A percentile compares a stretch with the other conserved stretches of the same genome.
phyloP scores from a whole-genome alignment of 169 alveolate species.

The Perkinsus olseni region DNA sequence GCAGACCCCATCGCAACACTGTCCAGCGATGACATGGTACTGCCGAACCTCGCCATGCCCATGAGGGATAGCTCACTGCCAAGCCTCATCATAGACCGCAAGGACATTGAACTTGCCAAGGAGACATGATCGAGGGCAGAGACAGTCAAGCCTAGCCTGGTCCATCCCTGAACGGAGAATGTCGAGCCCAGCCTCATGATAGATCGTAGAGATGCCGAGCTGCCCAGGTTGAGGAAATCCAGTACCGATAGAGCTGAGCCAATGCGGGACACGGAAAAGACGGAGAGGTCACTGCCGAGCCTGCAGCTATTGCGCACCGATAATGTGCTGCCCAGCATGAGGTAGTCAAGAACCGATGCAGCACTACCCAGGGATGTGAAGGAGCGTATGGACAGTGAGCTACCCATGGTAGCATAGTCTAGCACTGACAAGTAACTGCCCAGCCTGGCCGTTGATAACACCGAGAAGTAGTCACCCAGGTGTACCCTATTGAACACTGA shows the following conservation, averaged over 20 bases:
- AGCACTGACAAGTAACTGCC: neutral
- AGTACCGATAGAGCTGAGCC: neutral
- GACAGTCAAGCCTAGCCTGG: neutral
- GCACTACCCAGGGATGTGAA: neutral
- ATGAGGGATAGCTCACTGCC: neutral
- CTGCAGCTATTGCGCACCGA: neutral
- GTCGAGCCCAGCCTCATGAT: neutral
- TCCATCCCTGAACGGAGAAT: neutral
- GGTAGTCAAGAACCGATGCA: neutral
- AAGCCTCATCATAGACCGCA: neutral
- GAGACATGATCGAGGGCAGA: neutral
- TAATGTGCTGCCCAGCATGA: neutral
- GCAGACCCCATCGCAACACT: neutral
- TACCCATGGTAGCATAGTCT: neutral
- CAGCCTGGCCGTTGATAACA: neutral
- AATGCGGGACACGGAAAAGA: neutral
- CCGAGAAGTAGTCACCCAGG: neutral
- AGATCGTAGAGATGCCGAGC: neutral
- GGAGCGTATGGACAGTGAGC: conserved; percentile 3
- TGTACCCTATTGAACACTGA: neutral
- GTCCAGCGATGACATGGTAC: neutral
- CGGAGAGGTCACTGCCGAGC: neutral
- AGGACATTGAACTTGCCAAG: neutral
- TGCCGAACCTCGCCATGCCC: neutral
- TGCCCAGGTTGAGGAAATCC: neutral